Conservation (phyloP, 768 basidiomycete genomes). For the Paxillus ammoniavirescens region DNA sequence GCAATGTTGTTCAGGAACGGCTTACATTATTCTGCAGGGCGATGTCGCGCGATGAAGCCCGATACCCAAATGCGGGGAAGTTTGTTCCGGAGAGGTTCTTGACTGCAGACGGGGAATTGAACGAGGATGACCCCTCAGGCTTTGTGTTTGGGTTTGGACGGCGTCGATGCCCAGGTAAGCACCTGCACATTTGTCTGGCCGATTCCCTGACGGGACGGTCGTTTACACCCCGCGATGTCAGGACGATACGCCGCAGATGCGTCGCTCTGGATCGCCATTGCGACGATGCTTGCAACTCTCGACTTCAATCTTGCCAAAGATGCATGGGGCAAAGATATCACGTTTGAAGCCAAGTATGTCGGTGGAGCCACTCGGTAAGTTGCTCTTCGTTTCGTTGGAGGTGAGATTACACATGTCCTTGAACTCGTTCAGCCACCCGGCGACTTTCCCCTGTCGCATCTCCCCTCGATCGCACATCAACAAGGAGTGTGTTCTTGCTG, state of each 20-base stretch:
- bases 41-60: slow-evolving; percentile 11
- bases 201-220: no score
- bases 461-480: slow-evolving; percentile 6
- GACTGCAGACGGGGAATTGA: slow-evolving; percentile 6
- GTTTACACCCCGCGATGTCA: neutral
- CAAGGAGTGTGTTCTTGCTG: neutral
- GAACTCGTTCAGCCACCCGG: slow-evolving; percentile 4
- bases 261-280: neutral
- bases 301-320: slow-evolving; percentile 2
- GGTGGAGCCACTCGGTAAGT: slow-evolving; percentile 2
- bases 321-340: neutral
- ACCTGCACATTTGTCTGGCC: no score
- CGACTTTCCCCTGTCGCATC: slow-evolving; percentile 17
- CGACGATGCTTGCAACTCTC: slow-evolving; percentile 5
- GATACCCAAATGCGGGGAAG: slow-evolving; percentile 6
- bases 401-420: neutral
- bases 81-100: slow-evolving; percentile 17
- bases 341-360: neutral
- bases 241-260: neutral
- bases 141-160: slow-evolving; percentile 6
- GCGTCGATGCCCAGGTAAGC: no score
- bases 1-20: neutral
- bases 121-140: slow-evolving; percentile 3
- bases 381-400: neutral
- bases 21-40: neutral